A percentile compares a stretch with the other conserved stretches of the same genome.
Conservation (phyloP, 139 green algal species). For the Chlamydomonas schloesseri region DNA sequence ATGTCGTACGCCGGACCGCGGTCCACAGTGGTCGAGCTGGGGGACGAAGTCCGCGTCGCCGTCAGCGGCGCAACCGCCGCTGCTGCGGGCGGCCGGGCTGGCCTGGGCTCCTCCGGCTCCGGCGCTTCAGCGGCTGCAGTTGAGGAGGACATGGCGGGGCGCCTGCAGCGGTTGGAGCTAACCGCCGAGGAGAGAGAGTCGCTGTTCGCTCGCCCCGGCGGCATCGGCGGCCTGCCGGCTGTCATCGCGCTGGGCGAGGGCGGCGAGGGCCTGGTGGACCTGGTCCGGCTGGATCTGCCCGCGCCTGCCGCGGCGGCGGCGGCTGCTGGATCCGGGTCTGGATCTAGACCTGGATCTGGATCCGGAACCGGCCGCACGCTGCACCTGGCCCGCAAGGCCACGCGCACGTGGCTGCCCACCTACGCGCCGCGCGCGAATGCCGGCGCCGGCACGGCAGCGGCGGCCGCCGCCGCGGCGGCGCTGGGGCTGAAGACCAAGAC, state of each 20-base stretch:
- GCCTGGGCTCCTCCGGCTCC: too few species aligned
- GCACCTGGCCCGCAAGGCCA: conserved; percentile 42
- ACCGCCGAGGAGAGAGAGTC: conserved; percentile 30
- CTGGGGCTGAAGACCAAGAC: not conserved
- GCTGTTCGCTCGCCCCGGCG: conserved; percentile 26
- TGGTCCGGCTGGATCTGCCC: conserved; percentile 29
- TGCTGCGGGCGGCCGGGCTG: too few species aligned
- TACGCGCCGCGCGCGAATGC: not conserved
- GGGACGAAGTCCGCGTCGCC: too few species aligned
- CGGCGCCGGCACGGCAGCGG: not conserved
- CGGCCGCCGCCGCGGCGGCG: not conserved
- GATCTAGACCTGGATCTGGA: too few species aligned
- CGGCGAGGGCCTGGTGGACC: conserved; percentile 35
- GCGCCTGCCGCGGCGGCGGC: too few species aligned
- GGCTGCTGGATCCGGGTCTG: too few species aligned
- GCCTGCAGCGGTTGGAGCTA: not conserved
- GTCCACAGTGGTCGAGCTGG: too few species aligned
- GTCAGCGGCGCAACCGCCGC: too few species aligned
- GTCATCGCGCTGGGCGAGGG: conserved; percentile 37
- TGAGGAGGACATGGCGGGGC: too few species aligned
- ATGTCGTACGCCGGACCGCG: too few species aligned
- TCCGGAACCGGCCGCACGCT: not conserved
- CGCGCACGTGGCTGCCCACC: conserved; percentile 20
- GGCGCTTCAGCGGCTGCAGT: too few species aligned
- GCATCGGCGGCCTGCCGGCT: conserved; percentile 13